Conservation (phyloP, 2,329 filamentous ascomycete genomes). For the Alternaria tenuissima region DNA sequence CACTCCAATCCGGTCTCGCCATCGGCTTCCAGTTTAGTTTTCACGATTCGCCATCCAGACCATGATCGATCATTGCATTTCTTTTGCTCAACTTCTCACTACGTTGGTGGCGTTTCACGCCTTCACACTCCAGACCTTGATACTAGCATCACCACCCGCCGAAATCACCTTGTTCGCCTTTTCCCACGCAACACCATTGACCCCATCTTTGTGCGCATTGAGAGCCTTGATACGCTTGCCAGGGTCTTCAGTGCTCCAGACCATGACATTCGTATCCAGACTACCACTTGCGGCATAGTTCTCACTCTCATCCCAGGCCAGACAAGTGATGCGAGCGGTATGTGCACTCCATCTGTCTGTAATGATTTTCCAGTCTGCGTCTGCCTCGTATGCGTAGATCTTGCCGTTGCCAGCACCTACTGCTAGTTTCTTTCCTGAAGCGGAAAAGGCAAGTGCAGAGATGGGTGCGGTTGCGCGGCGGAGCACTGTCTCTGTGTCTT, state of each 20-base stretch:
- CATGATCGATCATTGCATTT: conserved; percentile 1
- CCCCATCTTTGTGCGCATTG: conserved; percentile 96
- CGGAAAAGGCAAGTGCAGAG: conserved; percentile 84
- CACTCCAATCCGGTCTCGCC: neutral
- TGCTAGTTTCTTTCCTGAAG: conserved; percentile 77
- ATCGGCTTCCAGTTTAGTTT: too few relatives aligned
- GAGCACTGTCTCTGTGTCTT: conserved; percentile 64
- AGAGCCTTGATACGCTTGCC: conserved; percentile 82
- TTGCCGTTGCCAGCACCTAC: conserved; percentile 86
- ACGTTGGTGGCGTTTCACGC: conserved; percentile 22
- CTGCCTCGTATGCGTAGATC: conserved; percentile 78
- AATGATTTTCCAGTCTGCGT: conserved; percentile 71
- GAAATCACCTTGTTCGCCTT: conserved; percentile 71
- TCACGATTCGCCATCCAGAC: neutral
- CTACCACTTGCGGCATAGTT: conserved; percentile 84
- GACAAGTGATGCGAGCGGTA: conserved; percentile 70
- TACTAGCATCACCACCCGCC: conserved; percentile 83
- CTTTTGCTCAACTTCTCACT: neutral
- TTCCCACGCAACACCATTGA: conserved; percentile 87
- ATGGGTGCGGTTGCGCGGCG: conserved; percentile 75
- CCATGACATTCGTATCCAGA: conserved; percentile 89
- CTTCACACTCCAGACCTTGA: conserved; percentile 79
- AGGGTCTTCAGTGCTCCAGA: conserved; percentile 87
- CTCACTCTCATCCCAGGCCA: conserved; percentile 79
- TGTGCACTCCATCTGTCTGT: conserved; percentile 82